phyloP scores from a whole-genome alignment of 2,329 filamentous ascomycete genomes.

The Sphaerostilbella broomeana region DNA sequence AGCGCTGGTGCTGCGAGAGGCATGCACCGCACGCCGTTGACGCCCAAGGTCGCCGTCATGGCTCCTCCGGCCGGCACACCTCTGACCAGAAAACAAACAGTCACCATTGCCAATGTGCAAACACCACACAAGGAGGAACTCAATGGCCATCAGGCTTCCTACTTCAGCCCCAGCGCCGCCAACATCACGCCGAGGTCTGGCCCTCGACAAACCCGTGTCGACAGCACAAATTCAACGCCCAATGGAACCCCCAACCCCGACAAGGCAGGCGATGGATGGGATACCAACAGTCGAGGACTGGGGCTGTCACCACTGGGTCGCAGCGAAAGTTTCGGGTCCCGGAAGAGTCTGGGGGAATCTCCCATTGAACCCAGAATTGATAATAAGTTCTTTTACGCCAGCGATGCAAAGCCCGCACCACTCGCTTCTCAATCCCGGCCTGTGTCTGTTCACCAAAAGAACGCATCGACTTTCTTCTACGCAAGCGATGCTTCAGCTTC shows the following conservation, averaged over 20 bases:
- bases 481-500: constrained; percentile 44
- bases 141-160: constrained; percentile 46
- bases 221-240: constrained; percentile 62
- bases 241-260: constrained; percentile 50
- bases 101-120: constrained; percentile 17
- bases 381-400: constrained; percentile 85
- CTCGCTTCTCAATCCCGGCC: constrained; percentile 32
- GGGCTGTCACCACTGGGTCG: constrained; percentile 26
- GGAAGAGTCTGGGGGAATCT: constrained; percentile 19
- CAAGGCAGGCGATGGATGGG: constrained; percentile 36
- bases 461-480: constrained; percentile 47
- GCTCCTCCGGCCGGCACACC: constrained; percentile 35
- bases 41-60: constrained; percentile 49
- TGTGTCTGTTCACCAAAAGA: constrained; percentile 38
- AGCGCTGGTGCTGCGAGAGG: constrained; percentile 54
- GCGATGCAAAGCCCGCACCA: constrained; percentile 55
- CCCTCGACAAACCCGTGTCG: constrained; percentile 62
- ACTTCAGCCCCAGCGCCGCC: constrained; percentile 53
- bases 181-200: constrained; percentile 78
- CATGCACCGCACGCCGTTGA: constrained; percentile 43
- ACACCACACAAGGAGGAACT: constrained; percentile 38
- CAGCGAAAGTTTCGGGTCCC: constrained; percentile 8
- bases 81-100: constrained; percentile 30
- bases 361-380: constrained; percentile 23
- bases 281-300: constrained; percentile 27